Conservation (phyloP, 2,329 filamentous ascomycete species). For the Colletotrichum falcatum region DNA sequence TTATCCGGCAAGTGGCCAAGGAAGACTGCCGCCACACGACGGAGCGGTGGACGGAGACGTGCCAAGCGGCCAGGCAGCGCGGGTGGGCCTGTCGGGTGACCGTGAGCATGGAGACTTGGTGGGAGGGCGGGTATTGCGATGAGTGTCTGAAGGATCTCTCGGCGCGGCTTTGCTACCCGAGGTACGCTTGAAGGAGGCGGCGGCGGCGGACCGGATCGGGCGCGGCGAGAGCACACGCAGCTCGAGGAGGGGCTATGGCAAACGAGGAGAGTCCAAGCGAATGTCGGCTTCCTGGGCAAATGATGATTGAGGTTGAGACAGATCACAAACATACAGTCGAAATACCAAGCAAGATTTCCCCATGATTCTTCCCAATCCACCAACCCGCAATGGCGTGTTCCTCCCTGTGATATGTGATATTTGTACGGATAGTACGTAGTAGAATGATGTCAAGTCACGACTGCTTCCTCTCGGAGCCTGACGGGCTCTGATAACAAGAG, state of each 20-base stretch:
- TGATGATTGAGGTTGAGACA: too few species aligned
- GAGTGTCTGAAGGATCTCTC: conserved; percentile 7
- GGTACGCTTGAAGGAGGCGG: conserved; percentile 3
- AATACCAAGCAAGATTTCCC: background rate
- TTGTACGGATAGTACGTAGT: background rate
- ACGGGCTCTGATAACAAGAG: background rate
- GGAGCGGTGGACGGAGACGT: conserved; percentile 8
- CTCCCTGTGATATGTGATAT: background rate
- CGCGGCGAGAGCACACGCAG: background rate
- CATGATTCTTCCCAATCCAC: background rate
- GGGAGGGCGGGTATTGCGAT: conserved; percentile 29
- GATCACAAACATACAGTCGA: background rate
- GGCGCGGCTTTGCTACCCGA: background rate
- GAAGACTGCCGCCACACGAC: conserved; percentile 24
- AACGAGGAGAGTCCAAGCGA: background rate
- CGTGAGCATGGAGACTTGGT: conserved; percentile 15
- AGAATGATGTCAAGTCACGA: background rate
- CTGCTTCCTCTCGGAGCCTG: background rate
- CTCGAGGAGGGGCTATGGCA: background rate
- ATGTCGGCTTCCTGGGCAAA: too few species aligned
- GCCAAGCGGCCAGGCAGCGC: conserved; percentile 6
- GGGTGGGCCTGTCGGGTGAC: conserved; percentile 4
- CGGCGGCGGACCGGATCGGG: background rate
- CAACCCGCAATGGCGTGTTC: background rate
- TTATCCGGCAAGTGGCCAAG: conserved; percentile 17